Evolutionary conservation across 192 early-diverging fungal genomes (phyloP), one percentile per base, ranked within the genome.

Genomic region (Backusella morwellensis): DNA sequence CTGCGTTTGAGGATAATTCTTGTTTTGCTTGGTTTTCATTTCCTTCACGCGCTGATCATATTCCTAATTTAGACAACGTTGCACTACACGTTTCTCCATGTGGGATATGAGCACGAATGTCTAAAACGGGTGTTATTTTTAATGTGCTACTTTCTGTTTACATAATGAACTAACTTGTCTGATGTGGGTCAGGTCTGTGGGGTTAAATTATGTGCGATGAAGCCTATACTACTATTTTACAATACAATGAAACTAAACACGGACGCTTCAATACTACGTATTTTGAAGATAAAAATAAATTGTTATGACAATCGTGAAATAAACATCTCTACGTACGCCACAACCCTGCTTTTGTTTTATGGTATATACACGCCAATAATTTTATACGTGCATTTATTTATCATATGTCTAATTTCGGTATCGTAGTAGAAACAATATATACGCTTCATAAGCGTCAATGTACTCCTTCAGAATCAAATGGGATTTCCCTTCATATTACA

Each of bases 81-180:
- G 56, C 23, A 63, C 56, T 14, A 63, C 56, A 29, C 56, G 56
- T 3, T 63, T 63, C 56, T 63, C 56, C 56, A 63, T 63, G 56
- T 63, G 56, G 56, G 56, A 29, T 63, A 63, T 63, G 56, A 29
- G 56, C 56, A 63, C 56, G 56, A 63, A 63, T 63, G 23, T 63
- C 56, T 63, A 63, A 63, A 63, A 63, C 26, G 23, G 23, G 23
- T 12, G 56, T n/a, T 63, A 29, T 0, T 63, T 63, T 63, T 63
- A 63, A 63, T 63, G 56, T 63, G 56, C 56, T 63, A 63, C 56
- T 29, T 29, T 63, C 3, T 29, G 56, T 63, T 63, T 63, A 63
- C 56, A 26, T 63, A 63, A 63, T 56, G 56, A 26, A 29, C 23
- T 63, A 63, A 12, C 8, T 63, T 12, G 56, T 29, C 56, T 26